These are phyloP conservation scores for Colletotrichum plurivorum DNA, from an alignment of 2,329 filamentous ascomycete species.

Conservation along the genomic window DNA sequence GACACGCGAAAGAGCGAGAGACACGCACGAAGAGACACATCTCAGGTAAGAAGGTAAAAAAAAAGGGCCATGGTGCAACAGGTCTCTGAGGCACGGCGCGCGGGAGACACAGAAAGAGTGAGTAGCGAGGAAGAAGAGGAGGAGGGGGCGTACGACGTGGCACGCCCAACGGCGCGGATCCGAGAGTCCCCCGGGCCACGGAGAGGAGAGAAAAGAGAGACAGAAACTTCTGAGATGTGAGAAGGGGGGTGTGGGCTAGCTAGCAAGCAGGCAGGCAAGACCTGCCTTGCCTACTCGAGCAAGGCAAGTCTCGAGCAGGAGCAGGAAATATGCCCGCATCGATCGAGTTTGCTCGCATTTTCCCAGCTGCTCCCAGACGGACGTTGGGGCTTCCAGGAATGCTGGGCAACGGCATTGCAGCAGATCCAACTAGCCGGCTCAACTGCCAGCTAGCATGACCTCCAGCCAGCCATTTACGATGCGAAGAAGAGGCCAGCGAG, in stretches of 20 bases:
- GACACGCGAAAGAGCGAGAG: background rate
- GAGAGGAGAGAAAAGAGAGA: conserved; percentile 2
- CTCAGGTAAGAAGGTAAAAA: background rate
- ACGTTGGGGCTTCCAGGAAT: conserved; percentile 9
- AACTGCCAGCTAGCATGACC: background rate
- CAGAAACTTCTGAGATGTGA: conserved; percentile 22
- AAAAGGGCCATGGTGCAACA: conserved; percentile 1
- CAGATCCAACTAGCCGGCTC: no score
- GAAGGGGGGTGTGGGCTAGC: background rate
- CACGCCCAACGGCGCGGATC: conserved; percentile 31
- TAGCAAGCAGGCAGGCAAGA: background rate
- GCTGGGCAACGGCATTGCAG: conserved; percentile 22
- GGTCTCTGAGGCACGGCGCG: background rate
- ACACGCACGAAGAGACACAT: conserved; percentile 1
- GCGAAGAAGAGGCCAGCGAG: background rate
- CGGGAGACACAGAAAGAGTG: no score
- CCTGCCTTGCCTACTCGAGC: background rate
- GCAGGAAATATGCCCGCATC: conserved; percentile 7
- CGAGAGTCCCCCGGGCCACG: conserved; percentile 12
- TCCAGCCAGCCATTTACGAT: conserved; percentile 21
- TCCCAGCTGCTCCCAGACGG: conserved; percentile 2
- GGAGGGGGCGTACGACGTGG: conserved; percentile 13
- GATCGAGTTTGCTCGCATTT: background rate
- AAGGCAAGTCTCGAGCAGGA: background rate
- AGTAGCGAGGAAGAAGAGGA: background rate